Base-by-base conservation (phyloP, 768 basidiomycete genomes). In the Neoboletus magnificus region DNA sequence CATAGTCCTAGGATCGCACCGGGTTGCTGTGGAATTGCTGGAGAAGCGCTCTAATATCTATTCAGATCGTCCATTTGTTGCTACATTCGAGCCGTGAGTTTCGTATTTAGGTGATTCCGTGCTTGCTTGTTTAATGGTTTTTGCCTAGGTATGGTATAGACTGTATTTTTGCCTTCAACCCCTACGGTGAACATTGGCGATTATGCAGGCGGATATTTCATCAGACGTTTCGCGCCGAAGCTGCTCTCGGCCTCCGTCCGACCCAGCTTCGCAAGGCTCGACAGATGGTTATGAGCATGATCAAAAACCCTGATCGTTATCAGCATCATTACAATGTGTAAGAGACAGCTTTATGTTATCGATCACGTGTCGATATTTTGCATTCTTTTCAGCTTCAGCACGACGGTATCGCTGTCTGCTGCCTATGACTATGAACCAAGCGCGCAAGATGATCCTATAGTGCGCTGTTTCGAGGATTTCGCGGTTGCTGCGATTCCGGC, bases 121-220 rank as follows among this genome's bases (percentile, higher is more conserved):
- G 7, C 23, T 25, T 1, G 1, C 16, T 16, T 11, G 25, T 3
- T n/a, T 25, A 9, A 6, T 27, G 16, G 22, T 16, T 0, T 44
- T 25, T 44, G 25, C 10, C 10, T 18, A 60, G 58, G 5, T 60
- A 36, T 60, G 58, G 55, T 5, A 37, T 37, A 5, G 36, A 56
- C 1, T 46, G 35, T n/a, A 39, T 49, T 7, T 57, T 59, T 9
- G 40, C 40, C 1, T 52, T 59, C 23, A 42, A 43, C 7, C 58
- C 20, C n/a, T 59, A 59, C 25, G 50, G 46, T 16, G 44, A 51
- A 12, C 30, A 50, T 27, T 59, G 58, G 58, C 39, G 58, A 7
- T 22, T 48, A 18, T 50, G 43, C 27, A 33, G 60, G 18, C 50
- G 57, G 9, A 61, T 59, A 27, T 20, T 61, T 5, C 57, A 61